Base-by-base conservation (phyloP, 768 basidiomycete genomes). In the Suillus alpinus region DNA sequence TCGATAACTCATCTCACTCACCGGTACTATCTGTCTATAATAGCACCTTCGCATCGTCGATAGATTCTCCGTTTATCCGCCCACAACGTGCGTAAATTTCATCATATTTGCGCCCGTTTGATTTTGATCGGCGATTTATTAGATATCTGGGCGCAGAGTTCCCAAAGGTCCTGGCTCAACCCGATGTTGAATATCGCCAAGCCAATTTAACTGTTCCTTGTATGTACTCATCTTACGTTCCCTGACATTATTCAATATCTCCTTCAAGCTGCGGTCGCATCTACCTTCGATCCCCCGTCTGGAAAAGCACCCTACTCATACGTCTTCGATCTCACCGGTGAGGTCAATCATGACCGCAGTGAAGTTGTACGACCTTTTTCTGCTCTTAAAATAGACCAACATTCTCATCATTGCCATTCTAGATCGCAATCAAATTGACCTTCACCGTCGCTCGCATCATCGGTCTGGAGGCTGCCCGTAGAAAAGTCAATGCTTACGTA, bases 291-390 rank as follows among this genome's bases (percentile, higher is more conserved):
- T 60, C 88, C 91, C 9, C 83, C 86, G 1, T 82, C 83, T 62
- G 91, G 89, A 57, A 77, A 83, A 64, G 73, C 80, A n/a, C 80
- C 87, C 4, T 95, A 87, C 72, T 80, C 86, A 60, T 88, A 89
- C 73, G 89, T 94, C 23, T 94, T 94, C 72, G 93, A 95, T 76
- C 84, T 88, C 65, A 89, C 90, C 3, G 93, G 93, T 46, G 92
- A 94, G 72, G 77, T 91, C 59, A 83, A 83, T 59, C 82, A 83
- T 66, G 91, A 92, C 73, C 83, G 91, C 51, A 83, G 84, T 34
- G 91, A 92, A 72, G 77, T 86, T 80, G 91, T 90, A 70, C 58
- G 83, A 74, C 31, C 16, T 56, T 13, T 34, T 55, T 50, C 36
- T 18, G 20, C 50, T 41, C 26, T 49, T 29, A 44, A 44, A 32